Conservation (phyloP, 2,329 filamentous ascomycete species). For the Aspergillus transmontanensis region DNA sequence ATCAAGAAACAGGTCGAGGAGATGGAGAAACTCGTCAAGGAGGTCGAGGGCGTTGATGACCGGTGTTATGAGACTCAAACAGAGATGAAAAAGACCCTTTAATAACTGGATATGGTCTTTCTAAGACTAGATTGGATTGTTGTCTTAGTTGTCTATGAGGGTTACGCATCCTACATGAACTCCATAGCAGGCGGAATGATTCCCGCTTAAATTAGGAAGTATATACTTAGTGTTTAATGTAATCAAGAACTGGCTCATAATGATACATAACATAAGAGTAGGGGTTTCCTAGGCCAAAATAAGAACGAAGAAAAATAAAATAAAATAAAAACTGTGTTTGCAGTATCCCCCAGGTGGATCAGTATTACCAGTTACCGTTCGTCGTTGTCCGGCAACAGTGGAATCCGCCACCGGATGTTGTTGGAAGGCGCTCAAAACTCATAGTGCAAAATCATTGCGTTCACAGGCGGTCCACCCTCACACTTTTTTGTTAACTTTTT, state of each 20-base stretch:
- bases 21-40: conserved; percentile 16
- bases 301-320: background rate
- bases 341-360: background rate
- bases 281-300: background rate
- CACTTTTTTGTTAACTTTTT: no score
- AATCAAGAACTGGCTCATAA: background rate
- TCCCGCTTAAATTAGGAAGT: background rate
- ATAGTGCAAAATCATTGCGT: background rate
- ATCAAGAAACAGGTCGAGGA: conserved; percentile 13
- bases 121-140: background rate
- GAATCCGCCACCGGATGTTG: conserved; percentile 5
- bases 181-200: background rate
- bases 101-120: background rate
- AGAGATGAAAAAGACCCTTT: conserved; percentile 9
- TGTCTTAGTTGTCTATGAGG: background rate
- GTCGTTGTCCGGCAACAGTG: background rate
- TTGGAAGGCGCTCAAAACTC: conserved; percentile 5
- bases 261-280: background rate
- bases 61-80: conserved; percentile 7
- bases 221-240: conserved; percentile 1
- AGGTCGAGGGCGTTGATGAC: conserved; percentile 17
- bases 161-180: background rate
- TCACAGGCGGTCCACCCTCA: background rate
- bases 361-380: background rate
- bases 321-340: background rate